These are phyloP conservation scores for Colletotrichum plurivorum DNA, from an alignment of 2,329 filamentous ascomycete genomes.

Conservation along the genomic window DNA sequence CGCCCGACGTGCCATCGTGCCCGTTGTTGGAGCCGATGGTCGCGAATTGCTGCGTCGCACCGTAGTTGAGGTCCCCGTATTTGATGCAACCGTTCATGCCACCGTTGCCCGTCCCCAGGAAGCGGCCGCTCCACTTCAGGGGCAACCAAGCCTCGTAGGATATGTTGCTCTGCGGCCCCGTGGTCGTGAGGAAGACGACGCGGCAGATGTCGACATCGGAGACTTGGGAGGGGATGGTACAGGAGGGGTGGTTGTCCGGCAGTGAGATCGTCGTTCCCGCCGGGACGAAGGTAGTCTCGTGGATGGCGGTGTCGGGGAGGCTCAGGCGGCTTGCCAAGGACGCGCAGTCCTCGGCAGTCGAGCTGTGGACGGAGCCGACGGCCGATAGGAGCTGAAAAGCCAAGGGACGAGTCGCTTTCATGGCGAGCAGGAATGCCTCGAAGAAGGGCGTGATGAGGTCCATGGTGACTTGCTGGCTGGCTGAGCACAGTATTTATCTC, in stretches of 20 bases:
- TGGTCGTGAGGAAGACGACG: slow-evolving; percentile 43
- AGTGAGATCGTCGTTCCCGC: slow-evolving; percentile 51
- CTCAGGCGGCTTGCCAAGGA: slow-evolving; percentile 26
- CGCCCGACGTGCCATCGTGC: slow-evolving; percentile 59
- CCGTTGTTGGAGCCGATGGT: slow-evolving; percentile 65
- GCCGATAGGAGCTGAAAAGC: not conserved
- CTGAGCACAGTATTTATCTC: not conserved
- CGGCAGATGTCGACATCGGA: slow-evolving; percentile 46
- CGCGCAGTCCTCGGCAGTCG: slow-evolving; percentile 1
- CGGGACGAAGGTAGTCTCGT: slow-evolving; percentile 25
- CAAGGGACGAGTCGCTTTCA: slow-evolving; percentile 7
- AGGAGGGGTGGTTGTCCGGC: slow-evolving; percentile 52
- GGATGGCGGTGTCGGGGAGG: slow-evolving; percentile 46
- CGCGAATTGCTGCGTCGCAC: slow-evolving; percentile 58
- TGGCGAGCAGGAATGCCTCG: not conserved
- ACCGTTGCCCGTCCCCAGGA: slow-evolving; percentile 64
- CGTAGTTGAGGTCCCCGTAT: slow-evolving; percentile 63
- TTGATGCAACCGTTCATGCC: slow-evolving; percentile 63
- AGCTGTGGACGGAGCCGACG: not conserved
- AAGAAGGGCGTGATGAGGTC: too few relatives aligned
- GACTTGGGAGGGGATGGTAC: slow-evolving; percentile 41
- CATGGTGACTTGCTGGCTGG: too few relatives aligned
- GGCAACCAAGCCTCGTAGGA: slow-evolving; percentile 66
- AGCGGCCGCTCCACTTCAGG: slow-evolving; percentile 57
- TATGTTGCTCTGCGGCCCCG: slow-evolving; percentile 54